phyloP scores from a whole-genome alignment of 768 basidiomycete species.

The Hypholoma fasciculare region DNA sequence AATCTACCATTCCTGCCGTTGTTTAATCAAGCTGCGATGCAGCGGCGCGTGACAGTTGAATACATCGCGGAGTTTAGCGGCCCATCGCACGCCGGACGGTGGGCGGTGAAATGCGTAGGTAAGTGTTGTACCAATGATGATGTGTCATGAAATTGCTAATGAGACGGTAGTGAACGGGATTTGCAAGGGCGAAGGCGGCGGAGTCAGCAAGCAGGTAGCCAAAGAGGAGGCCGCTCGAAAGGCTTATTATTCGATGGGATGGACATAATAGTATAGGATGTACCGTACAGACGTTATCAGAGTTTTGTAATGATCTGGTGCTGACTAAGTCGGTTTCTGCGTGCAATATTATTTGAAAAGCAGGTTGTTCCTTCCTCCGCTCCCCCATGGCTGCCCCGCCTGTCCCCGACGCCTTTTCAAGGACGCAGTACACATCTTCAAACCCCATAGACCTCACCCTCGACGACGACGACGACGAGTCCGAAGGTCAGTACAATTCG shows the following conservation, averaged over 20 bases:
- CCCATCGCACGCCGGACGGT: conserved; percentile 66
- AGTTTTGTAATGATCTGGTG: conserved; percentile 18
- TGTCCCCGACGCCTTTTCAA: conserved; percentile 26
- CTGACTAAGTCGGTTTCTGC: conserved; percentile 20
- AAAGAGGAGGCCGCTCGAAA: conserved; percentile 77
- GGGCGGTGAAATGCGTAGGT: conserved; percentile 73
- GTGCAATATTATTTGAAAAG: conserved; percentile 17
- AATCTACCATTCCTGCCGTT: conserved; percentile 64
- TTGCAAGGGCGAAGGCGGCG: conserved; percentile 63
- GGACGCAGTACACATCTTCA: conserved; percentile 39
- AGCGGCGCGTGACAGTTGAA: conserved; percentile 61
- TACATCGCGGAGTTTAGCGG: conserved; percentile 63
- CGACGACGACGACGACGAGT: conserved; percentile 41
- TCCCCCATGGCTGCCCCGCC: conserved; percentile 23
- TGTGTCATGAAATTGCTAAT: conserved; percentile 1
- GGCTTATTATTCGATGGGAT: conserved; percentile 76
- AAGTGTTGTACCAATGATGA: conserved; percentile 13
- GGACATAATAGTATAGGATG: conserved; percentile 32
- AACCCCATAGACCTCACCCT: conserved; percentile 71
- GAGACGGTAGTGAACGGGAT: conserved; percentile 61
- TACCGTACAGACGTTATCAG: conserved; percentile 9
- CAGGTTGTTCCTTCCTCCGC: conserved; percentile 11
- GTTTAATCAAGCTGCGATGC: conserved; percentile 73
- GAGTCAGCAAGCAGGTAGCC: conserved; percentile 70
- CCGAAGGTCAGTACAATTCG: conserved; percentile 25